Conservation (phyloP, 495 filamentous ascomycete species). For the Hypoxylon rickii region DNA sequence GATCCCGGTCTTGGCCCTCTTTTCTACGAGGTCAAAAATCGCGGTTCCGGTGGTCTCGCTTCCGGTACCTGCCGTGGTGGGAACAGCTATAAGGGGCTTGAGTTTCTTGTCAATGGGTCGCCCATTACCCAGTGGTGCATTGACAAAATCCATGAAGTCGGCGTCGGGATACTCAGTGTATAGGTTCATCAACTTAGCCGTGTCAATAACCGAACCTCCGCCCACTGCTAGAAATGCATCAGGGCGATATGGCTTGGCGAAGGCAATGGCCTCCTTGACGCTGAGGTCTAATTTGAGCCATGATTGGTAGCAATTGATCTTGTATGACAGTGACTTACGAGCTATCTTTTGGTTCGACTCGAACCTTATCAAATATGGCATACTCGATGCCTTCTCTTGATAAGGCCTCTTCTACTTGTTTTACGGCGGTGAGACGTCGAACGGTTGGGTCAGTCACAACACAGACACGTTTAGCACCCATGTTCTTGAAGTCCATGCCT, state of each 20-base stretch:
- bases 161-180: slow-evolving; percentile 87
- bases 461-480: slow-evolving; percentile 82
- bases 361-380: slow-evolving; percentile 75
- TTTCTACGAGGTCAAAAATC: slow-evolving; percentile 91
- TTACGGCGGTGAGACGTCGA: slow-evolving; percentile 79
- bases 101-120: slow-evolving; percentile 79
- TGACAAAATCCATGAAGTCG: slow-evolving; percentile 95
- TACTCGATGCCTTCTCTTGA: slow-evolving; percentile 76
- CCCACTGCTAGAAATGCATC: slow-evolving; percentile 95
- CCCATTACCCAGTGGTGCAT: slow-evolving; percentile 89
- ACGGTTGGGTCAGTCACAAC: slow-evolving; percentile 89
- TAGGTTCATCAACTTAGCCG: slow-evolving; percentile 97
- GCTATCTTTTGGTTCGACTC: slow-evolving; percentile 91
- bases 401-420: slow-evolving; percentile 77
- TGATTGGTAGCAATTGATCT: background rate
- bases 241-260: slow-evolving; percentile 74
- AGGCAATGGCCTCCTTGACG: slow-evolving; percentile 84
- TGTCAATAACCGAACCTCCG: slow-evolving; percentile 89
- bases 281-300: slow-evolving; percentile 45
- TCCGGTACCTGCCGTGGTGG: slow-evolving; percentile 94
- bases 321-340: slow-evolving; percentile 58
- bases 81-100: slow-evolving; percentile 85
- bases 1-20: slow-evolving; percentile 91
- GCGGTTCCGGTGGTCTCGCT: slow-evolving; percentile 96
- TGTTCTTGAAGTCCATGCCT: slow-evolving; percentile 97